Evolutionary conservation across 371 early-diverging fungal genomes (phyloP), one percentile per base, ranked within the genome.

Genomic region (Phascolomyces articulosus): DNA sequence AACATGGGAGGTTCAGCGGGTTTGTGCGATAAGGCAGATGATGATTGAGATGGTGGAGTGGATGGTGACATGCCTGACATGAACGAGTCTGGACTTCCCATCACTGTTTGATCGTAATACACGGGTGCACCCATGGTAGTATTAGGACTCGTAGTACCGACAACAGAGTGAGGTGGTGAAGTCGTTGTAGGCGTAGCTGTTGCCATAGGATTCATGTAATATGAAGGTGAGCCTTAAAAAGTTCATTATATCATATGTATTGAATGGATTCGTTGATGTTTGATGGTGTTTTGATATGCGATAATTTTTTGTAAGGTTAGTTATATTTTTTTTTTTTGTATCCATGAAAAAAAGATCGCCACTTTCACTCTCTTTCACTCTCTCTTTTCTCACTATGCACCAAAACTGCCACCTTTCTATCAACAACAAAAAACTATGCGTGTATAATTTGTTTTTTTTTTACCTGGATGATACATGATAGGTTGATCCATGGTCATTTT

Each of bases 31-130:
- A 44, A 24, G 23, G 51, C 26, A 24, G 56, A 56, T 56, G 56
- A 38, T 13, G 15, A 16, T 28, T 11, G 20, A 27, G 55, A 27
- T 16, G 38, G 31, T 28, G 56, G 34, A 9, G 56, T 21, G n/a
- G 34, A 56, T 56, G 56, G 38, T 56, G 31, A 56, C 56, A 56
- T 63, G 44, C 60, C 61, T 10, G 67, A 67, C 57, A 61, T 60
- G 51, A 66, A 63, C 26, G 75, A 73, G 48, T 80, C 77, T 4
- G 80, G 77, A 53, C 75, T 75, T 55, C 71, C 68, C 38, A 49
- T 40, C 51, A 51, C 51, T 24, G 49, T 9, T 29, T 40, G 62
- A 15, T 38, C 49, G 21, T 55, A 41, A 13, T 27, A 31, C 44
- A 28, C 24, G 18, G 60, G 38, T 24, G n/a, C 26, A 6, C 18